Base-by-base conservation (phyloP, 2,329 filamentous ascomycete genomes). In the Pyrenochaeta sp. region DNA sequence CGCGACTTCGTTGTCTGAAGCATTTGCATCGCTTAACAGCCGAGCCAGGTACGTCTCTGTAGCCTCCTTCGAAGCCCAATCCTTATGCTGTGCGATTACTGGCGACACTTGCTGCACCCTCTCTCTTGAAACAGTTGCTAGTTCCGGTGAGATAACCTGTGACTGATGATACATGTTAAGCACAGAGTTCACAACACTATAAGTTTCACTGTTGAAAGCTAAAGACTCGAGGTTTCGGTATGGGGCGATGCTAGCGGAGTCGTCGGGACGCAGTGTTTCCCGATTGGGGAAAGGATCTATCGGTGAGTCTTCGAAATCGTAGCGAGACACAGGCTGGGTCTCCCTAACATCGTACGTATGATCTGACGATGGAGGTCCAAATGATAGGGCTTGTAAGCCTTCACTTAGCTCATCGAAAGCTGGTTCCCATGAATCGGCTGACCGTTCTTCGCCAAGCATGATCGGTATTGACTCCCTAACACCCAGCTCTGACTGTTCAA, bases 401-500 rank as follows among this genome's bases (percentile, higher is more conserved):
- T 64, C 62, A 10, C 56, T 64, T n/a, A 60, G 49, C 39, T 53
- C 56, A 27, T 54, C 56, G 5, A 54, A 42, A 22, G 49, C 43
- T 8, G 56, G 40, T 19, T 61, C 54, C 65, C 65, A 65, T n/a
- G 56, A 28, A 22, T 60, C 46, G 25, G 57, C 19, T 15, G 62
- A 40, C 37, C 59, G 58, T 1, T 83, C 81, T 30, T 76, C 72
- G 25, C 80, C 76, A 40, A 86, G 77, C 79, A 86, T 83, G 46
- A 87, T 85, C 42, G 83, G 82, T 53, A 87, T 84, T 4, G 84
- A 85, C 60, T 85, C 84, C 56, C 79, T 77, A 51, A 85, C 82
- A 42, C 85, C 82, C 40, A 78, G 67, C 30, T 84, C 82, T 1
- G 82, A 84, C 47, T 77, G 67, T 30, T 75, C 69, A 19, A 66